Evolutionary conservation across 2,329 filamentous ascomycete genomes (phyloP).

Genomic region (Phoma herbarum): DNA sequence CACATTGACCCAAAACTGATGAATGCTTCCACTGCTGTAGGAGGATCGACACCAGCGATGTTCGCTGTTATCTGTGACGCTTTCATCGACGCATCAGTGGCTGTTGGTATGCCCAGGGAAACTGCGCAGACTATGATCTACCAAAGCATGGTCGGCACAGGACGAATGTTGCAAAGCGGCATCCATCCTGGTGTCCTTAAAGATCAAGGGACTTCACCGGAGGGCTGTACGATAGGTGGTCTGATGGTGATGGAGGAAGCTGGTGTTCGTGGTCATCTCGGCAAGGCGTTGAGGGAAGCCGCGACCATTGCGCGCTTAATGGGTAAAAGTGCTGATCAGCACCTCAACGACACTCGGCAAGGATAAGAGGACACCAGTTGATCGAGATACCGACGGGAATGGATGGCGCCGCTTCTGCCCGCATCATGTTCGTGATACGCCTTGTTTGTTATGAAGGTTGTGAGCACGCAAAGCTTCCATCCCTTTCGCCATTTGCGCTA

Average conservation of each 20-base stretch:
- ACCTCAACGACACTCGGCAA: slow-evolving; percentile 55
- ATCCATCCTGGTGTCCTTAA: slow-evolving; percentile 40
- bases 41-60: slow-evolving; percentile 45
- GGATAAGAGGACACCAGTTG: background rate
- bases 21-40: slow-evolving; percentile 41
- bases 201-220: slow-evolving; percentile 43
- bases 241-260: slow-evolving; percentile 47
- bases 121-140: slow-evolving; percentile 43
- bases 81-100: slow-evolving; percentile 43
- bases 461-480: slow-evolving; percentile 7
- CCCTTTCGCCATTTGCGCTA: slow-evolving; percentile 2
- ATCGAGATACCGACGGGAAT: background rate
- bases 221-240: slow-evolving; percentile 47
- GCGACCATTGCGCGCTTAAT: slow-evolving; percentile 58
- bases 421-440: background rate
- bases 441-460: background rate
- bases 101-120: slow-evolving; percentile 37
- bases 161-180: slow-evolving; percentile 42
- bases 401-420: background rate
- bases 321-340: slow-evolving; percentile 43
- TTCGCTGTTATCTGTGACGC: slow-evolving; percentile 46
- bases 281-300: slow-evolving; percentile 57
- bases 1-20: slow-evolving; percentile 36
- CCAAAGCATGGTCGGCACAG: slow-evolving; percentile 44
- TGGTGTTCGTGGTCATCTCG: slow-evolving; percentile 39